Evolutionary conservation across 257 asterid genomes (phyloP), one percentile per base, ranked within the genome.

Genomic region (Prunella vulgaris): DNA sequence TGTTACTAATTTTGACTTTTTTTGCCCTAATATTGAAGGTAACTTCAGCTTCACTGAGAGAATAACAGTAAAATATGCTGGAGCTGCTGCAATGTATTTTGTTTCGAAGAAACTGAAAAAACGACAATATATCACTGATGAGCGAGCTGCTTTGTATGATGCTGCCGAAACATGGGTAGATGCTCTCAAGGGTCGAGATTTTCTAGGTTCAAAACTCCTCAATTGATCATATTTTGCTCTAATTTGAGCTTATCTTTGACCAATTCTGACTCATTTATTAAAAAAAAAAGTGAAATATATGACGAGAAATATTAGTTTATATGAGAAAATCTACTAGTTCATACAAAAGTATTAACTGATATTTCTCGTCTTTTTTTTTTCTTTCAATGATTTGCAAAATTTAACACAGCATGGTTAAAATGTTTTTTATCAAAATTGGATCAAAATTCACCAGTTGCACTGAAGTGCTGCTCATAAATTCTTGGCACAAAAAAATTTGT

Each of bases 101-200:
- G 92, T 90, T 27, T 93, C 97, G 3, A 90, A 90, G 82, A 88
- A 70, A 40, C 68, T 93, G 60, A 93, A 93, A 88, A 88, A 93
- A 80, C 89, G 82, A 59, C 80, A 93, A 58, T 82, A 90, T 79
- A 90, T 93, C 28, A 85, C 93, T 0, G 96, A 93, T 79, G 99
- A 84, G 69, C 93, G 99, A 5, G 93, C 88, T 37, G 60, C 99
- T 61, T 71, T 93, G 66, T 93, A 93, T 75, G 95, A 90, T 75
- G 96, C 99, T 70, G 97, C 96, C 32, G 96, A 93, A 73, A 86
- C 92, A 28, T 93, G 97, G 96, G 97, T 93, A 44, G 88, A 86
- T 71, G 96, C 97, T 10, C 90, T 90, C 54, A 64, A 82, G 14
- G 96, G 93, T 51, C 88, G 86, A 60, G 91, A 93, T 5, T 93